Conservation (phyloP, 1,284 basidiomycete species). For the Leccinum angustisporum region DNA sequence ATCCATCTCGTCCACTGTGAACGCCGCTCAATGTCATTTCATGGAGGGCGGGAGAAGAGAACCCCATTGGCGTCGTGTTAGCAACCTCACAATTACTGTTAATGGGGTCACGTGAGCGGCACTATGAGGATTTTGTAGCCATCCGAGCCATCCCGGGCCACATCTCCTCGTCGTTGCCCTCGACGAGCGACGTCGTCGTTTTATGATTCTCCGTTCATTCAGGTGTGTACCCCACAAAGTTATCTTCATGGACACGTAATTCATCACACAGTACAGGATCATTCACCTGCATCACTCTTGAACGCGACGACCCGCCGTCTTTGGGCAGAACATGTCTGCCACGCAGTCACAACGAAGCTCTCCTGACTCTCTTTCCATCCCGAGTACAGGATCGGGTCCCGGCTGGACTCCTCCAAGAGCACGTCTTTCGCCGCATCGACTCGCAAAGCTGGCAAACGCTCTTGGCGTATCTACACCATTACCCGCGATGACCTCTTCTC, state of each 20-base stretch:
- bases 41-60: neutral
- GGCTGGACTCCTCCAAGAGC: conserved; percentile 62
- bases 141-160: conserved; percentile 1
- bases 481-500: conserved; percentile 44
- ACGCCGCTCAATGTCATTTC: neutral
- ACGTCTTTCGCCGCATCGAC: conserved; percentile 68
- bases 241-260: neutral
- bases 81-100: neutral
- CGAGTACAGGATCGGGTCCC: conserved; percentile 25
- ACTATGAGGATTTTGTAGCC: conserved; percentile 11
- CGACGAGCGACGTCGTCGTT: conserved; percentile 3
- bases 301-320: conserved; percentile 3
- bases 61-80: neutral
- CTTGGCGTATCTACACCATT: conserved; percentile 74
- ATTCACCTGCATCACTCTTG: conserved; percentile 3
- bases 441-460: conserved; percentile 80
- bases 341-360: conserved; percentile 19
- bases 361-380: conserved; percentile 8
- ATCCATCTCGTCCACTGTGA: neutral
- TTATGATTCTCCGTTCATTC: conserved; percentile 7
- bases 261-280: conserved; percentile 8
- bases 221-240: conserved; percentile 15
- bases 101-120: conserved; percentile 22
- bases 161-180: conserved; percentile 9
- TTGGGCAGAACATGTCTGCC: conserved; percentile 1